Evolutionary conservation across 441 rosid genomes (phyloP), one percentile per base, ranked within the genome.

Genomic region (Breynia disticha): DNA sequence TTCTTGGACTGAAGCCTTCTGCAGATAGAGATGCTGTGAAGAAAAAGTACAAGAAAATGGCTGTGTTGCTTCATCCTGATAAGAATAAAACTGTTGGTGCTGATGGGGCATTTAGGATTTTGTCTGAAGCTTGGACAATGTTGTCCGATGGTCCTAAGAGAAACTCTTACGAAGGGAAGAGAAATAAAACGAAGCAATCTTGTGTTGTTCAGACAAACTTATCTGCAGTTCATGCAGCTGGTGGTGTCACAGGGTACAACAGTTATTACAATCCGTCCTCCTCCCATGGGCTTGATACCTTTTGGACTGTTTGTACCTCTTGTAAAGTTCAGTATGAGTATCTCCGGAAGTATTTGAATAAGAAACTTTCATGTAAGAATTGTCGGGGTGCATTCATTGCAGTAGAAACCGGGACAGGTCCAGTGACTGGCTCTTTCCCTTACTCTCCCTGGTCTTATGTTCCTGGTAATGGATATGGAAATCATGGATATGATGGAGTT

Each of bases 301-400:
- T 93, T 76, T 93, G 99, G 99, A 93, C 99, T 44, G 96, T 93
- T 42, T 93, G 99, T 69, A 88, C 99, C 7, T 82, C 97, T 50
- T 93, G 99, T 79, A 88, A 86, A 72, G 95, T 93, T 70, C 99
- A 93, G 78, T 93, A 93, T 32, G 99, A 93, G 77, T 93, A 93
- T 63, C 78, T 93, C 16, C 76, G 99, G 55, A 93, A 93, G 87
- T 93, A 93, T 55, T 90, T 88, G 68, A 93, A 93, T 55, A 93
- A 93, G 82, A 81, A 79, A 70, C 96, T 93, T 68, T 93, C 98
- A 5, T 93, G 98, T 69, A 93, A 93, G 86, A 93, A 93, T 72
- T 93, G 98, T 42, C 95, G 98, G 2, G 97, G 93, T 55, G 82
- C 95, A 28, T 93, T 93, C 55, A 65, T 93, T 56, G 99, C 99